A percentile compares a stretch with the other conserved stretches of the same genome.
Conservation (phyloP, 2,329 filamentous ascomycete genomes). For the Lasiodiplodia sp. region DNA sequence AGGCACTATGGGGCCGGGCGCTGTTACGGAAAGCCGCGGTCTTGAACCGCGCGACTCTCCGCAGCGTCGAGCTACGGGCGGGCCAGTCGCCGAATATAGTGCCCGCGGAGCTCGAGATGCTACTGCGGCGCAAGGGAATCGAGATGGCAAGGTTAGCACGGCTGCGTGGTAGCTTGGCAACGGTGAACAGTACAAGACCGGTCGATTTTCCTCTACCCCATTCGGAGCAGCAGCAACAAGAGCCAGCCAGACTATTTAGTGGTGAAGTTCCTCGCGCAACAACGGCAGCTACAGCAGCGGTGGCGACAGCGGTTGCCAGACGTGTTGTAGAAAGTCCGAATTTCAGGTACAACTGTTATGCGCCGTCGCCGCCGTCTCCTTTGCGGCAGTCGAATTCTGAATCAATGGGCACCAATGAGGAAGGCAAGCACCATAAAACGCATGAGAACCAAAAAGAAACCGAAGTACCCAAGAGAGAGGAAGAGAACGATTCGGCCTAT, state of each 20-base stretch:
- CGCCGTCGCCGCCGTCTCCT: conserved; percentile 47
- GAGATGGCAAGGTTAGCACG: conserved; percentile 43
- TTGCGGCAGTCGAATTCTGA: conserved; percentile 54
- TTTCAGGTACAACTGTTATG: conserved; percentile 33
- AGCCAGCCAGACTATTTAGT: background rate
- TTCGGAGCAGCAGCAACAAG: background rate
- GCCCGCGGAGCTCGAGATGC: conserved; percentile 33
- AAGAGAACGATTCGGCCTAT: background rate
- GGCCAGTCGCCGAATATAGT: conserved; percentile 35
- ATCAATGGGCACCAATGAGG: conserved; percentile 49
- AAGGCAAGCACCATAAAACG: conserved; percentile 8
- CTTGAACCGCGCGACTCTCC: conserved; percentile 62
- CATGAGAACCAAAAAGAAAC: background rate
- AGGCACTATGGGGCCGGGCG: conserved; percentile 54
- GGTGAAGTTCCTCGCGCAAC: background rate
- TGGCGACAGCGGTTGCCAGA: background rate
- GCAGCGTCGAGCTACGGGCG: conserved; percentile 46
- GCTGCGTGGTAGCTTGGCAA: conserved; percentile 16
- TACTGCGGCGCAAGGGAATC: conserved; percentile 41
- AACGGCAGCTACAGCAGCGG: background rate
- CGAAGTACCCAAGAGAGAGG: background rate
- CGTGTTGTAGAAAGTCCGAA: conserved; percentile 6
- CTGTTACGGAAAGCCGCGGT: conserved; percentile 70
- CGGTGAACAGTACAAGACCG: conserved; percentile 22
- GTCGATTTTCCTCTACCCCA: conserved; percentile 33